Percentiles rank a stretch among this genome's conserved stretches.
Conservation (phyloP, 2,329 filamentous ascomycete species). For the Drechslerella dactyloides region DNA sequence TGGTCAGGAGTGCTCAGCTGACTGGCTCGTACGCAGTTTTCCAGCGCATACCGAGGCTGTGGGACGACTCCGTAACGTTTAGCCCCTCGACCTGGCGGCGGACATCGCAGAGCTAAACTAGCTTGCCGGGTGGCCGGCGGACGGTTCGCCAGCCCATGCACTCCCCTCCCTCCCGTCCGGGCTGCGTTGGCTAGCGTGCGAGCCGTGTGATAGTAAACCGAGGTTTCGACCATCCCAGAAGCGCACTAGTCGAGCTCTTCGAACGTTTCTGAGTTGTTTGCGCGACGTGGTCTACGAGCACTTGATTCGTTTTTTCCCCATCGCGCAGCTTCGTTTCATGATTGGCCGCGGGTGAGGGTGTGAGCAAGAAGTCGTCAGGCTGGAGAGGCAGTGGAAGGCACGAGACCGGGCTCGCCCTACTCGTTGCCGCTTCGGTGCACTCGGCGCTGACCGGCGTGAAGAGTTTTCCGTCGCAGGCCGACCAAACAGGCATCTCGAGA, state of each 20-base stretch:
- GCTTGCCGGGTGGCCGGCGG: neutral
- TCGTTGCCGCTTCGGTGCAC: neutral
- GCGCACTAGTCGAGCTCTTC: slow-evolving; percentile 19
- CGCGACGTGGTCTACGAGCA: slow-evolving; percentile 35
- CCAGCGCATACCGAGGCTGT: slow-evolving; percentile 2
- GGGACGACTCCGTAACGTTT: too few species aligned
- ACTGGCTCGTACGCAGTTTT: neutral
- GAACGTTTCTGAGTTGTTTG: slow-evolving; percentile 43
- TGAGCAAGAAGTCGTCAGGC: too few species aligned
- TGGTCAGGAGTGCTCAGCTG: neutral
- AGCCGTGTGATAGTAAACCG: neutral
- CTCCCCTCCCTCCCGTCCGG: slow-evolving; percentile 2
- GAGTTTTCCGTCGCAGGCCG: neutral
- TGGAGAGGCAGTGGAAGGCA: neutral
- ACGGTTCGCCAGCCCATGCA: neutral
- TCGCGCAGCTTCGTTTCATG: neutral
- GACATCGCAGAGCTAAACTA: too few species aligned
- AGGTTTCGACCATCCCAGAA: slow-evolving; percentile 24
- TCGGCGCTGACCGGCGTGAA: neutral
- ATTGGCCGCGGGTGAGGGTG: neutral
- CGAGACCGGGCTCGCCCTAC: neutral
- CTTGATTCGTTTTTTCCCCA: slow-evolving; percentile 26
- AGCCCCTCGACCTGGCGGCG: neutral
- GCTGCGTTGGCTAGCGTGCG: neutral
- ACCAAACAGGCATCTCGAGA: neutral